phyloP scores from a whole-genome alignment of 1,139 yeast species.

The Taphrina pruni region DNA sequence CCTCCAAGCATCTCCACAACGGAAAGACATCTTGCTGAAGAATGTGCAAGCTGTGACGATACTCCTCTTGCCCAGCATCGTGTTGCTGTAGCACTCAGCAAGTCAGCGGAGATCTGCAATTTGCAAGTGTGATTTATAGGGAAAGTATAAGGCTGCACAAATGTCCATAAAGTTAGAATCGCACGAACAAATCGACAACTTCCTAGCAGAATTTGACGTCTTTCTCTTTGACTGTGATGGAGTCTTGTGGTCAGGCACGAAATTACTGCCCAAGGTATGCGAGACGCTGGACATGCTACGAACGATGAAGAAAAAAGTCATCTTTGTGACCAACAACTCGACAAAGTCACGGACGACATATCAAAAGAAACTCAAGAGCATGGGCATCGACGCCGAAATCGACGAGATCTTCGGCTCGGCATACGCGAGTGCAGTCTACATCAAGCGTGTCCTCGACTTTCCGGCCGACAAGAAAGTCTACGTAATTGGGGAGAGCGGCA shows the following conservation, averaged over 20 bases:
- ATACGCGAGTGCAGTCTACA: constrained; percentile 86
- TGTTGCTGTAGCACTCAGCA: too few species aligned
- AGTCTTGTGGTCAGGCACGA: constrained; percentile 85
- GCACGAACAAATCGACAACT: constrained; percentile 43
- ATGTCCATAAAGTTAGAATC: constrained; percentile 32
- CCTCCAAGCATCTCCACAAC: constrained; percentile 14
- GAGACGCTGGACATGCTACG: constrained; percentile 69
- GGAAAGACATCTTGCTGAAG: not conserved
- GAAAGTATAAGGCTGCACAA: not conserved
- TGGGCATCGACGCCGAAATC: constrained; percentile 61
- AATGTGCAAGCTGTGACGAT: too few species aligned
- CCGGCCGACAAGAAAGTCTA: constrained; percentile 77
- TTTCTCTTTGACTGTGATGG: constrained; percentile 92
- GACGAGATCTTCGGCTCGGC: constrained; percentile 89
- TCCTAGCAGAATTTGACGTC: constrained; percentile 72
- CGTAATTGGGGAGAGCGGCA: constrained; percentile 85
- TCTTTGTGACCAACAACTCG: constrained; percentile 94
- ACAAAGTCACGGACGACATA: constrained; percentile 85
- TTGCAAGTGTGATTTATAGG: not conserved
- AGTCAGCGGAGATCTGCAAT: too few species aligned
- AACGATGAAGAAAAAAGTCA: constrained; percentile 63
- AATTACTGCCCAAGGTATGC: constrained; percentile 70
- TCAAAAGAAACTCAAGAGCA: constrained; percentile 70
- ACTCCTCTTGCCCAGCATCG: too few species aligned
- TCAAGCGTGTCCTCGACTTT: constrained; percentile 74